A percentile compares a stretch with the other conserved stretches of the same genome.
These are phyloP conservation scores for Cordyceps pruinosa DNA, from an alignment of 2,329 filamentous ascomycete genomes.

Conservation along the genomic window DNA sequence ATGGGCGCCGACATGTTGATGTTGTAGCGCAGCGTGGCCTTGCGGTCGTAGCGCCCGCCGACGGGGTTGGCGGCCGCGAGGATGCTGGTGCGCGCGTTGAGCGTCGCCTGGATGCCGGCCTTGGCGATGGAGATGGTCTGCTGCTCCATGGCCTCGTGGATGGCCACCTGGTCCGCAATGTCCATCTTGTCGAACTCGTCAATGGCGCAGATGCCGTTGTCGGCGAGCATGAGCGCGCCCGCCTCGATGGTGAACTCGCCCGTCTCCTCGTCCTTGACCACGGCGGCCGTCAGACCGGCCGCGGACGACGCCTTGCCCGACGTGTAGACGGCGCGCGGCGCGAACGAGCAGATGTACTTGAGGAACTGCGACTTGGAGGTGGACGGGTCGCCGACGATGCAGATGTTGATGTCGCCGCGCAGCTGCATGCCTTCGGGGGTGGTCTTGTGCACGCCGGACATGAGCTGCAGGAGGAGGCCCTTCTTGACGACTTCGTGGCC, in stretches of 20 bases:
- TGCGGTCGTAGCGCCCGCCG: conserved; percentile 93
- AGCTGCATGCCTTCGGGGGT: conserved; percentile 93
- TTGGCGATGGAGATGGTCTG: conserved; percentile 99
- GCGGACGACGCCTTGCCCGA: conserved; percentile 96
- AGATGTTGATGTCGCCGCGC: conserved; percentile 97
- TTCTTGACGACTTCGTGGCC: conserved; percentile 98
- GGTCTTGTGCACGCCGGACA: conserved; percentile 89
- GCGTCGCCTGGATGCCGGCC: conserved; percentile 93
- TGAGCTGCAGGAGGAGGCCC: conserved; percentile 83
- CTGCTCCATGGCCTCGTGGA: conserved; percentile 99
- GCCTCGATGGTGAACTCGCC: conserved; percentile 98
- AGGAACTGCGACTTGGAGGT: conserved; percentile 98
- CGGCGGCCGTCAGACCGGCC: conserved; percentile 91
- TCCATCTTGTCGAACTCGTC: conserved; percentile 99
- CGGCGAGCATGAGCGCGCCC: conserved; percentile 92
- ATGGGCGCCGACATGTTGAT: conserved; percentile 99
- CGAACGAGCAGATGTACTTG: conserved; percentile 94
- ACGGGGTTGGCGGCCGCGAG: conserved; percentile 95
- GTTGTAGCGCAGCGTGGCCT: conserved; percentile 85
- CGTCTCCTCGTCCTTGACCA: conserved; percentile 96
- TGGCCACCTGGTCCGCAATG: conserved; percentile 91
- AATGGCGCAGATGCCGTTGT: conserved; percentile 96
- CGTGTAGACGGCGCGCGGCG: conserved; percentile 95
- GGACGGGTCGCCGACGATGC: conserved; percentile 92
- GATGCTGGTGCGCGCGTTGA: conserved; percentile 93